Evolutionary conservation across 768 basidiomycete species (phyloP), one percentile per base, ranked within the genome.

Genomic region (Serpula lacrymans): DNA sequence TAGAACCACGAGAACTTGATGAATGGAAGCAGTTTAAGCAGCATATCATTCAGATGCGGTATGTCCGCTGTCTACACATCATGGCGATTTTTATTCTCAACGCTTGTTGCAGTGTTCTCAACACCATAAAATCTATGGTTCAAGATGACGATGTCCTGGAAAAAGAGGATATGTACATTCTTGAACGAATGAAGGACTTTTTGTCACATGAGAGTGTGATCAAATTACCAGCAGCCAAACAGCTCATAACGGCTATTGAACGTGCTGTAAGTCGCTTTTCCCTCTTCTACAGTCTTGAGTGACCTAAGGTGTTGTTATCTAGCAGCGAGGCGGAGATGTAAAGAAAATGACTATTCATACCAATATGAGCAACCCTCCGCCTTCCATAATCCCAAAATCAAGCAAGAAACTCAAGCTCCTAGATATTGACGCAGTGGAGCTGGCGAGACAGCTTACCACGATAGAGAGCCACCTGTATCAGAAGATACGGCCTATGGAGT

Each of bases 371-470:
- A 65, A 71, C 4, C 83, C 89, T 11, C 93, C 92, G 0, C 63
- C 82, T 9, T 75, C 92, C 3, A 82, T 95, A 41, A 39, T 82
- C 7, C 92, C 92, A 1, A 86, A 79, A 59, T 65, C 72, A 27
- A 70, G 63, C 44, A 83, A 80, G 67, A 85, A 80, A 61, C 61
- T 94, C 45, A 91, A 89, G 48, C 68, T 98, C 9, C 63, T 80
- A 16, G 95, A 98, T 54, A 77, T 98, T 35, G 88, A 95, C 49
- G 73, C 93, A 1, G 63, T 92, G 41, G 95, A 98, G 62, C 62
- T 98, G 13, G 95, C 94, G 0, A 76, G 95, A 21, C 95, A 98
- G 59, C 65, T 98, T 46, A 97, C 95, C 1, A 82, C 96, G 44
- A 73, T 94, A 69, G 95, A 98, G 62, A 87, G 84, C 48, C 70